Evolutionary conservation across 176 grass and related monocot species (phyloP).

Genomic region (Aegilops tauschii): DNA sequence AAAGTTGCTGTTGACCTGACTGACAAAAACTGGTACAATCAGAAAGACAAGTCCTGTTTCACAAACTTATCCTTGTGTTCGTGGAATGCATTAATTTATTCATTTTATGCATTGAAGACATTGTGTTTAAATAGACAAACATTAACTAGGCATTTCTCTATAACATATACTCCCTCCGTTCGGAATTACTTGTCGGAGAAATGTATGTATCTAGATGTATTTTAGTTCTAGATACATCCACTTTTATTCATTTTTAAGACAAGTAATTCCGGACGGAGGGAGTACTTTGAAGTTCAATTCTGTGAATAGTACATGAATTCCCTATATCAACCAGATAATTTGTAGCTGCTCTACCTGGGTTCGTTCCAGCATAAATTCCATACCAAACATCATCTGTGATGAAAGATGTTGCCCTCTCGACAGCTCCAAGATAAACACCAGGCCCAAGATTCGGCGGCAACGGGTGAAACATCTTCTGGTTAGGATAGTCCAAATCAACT

Average conservation of each 20-base stretch:
- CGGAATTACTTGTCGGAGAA: too few species aligned
- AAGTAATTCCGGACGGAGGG: too few species aligned
- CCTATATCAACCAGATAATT: conserved; percentile 26
- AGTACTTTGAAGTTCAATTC: neutral
- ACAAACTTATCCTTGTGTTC: neutral
- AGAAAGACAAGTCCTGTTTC: conserved; percentile 6
- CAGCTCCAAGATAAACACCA: conserved; percentile 98
- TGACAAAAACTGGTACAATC: neutral
- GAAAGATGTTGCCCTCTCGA: conserved; percentile 96
- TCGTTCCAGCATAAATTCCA: conserved; percentile 94
- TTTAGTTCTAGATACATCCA: too few species aligned
- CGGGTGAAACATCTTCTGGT: conserved; percentile 99
- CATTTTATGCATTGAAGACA: neutral
- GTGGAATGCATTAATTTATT: neutral
- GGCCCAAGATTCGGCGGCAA: conserved; percentile 94
- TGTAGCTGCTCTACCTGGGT: conserved; percentile 77
- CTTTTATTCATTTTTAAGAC: too few species aligned
- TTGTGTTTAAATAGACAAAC: neutral
- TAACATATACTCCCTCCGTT: neutral
- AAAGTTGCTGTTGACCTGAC: neutral
- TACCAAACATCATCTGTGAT: conserved; percentile 99
- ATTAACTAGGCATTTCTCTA: neutral
- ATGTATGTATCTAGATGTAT: too few species aligned
- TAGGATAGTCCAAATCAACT: conserved; percentile 96
- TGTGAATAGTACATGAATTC: conserved; percentile 4